Base-by-base conservation (phyloP, 768 basidiomycete genomes). In the Rhizopogon vesiculosus region DNA sequence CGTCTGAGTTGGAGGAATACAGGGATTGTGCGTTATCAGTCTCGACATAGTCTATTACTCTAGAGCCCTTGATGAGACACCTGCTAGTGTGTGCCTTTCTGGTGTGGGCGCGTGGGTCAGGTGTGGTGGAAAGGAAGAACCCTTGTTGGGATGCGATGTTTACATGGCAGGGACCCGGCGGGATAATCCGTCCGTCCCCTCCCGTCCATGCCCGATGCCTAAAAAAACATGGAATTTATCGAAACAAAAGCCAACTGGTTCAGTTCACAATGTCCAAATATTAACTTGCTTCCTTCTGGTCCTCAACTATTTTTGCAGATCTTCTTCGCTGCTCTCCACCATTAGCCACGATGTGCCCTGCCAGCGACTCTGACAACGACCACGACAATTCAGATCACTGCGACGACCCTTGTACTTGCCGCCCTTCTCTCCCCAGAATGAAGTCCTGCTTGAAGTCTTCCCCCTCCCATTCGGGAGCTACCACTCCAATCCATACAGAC, bases 401-500 rank as follows among this genome's bases (percentile, higher is more conserved):
- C 56, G 56, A 60, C 49, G 56, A 58, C 43, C 53, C 42, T 6
- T n/a, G 16, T 3, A 39, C 56, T 7, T 58, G 59, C 16, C 51
- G 56, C 33, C 59, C 59, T 1, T 22, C 56, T 22, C 56, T 60
- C 5, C 48, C 56, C 22, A 50, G 57, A 25, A 60, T 60, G 43
- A 60, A 58, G 31, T 60, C 59, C 8, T 60, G 59, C 45, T 54
- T 60, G 48, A 60, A 58, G 25, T 28, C 38, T 8, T 60, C 59
- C 13, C 59, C 59, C n/a, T 54, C 56, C 33, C 56, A 58, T 13
- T 60, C 59, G 16, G 59, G 59, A 15, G 35, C 55, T 10, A 43
- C 52, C 16, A 56, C 53, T 7, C 52, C 56, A 7, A 2, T 25
- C 8, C 33, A 49, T 9, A 19, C 48, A 10, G 48, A 49, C 15